Evolutionary conservation across 2,329 filamentous ascomycete genomes (phyloP).

Genomic region (Metarhizium sp.): DNA sequence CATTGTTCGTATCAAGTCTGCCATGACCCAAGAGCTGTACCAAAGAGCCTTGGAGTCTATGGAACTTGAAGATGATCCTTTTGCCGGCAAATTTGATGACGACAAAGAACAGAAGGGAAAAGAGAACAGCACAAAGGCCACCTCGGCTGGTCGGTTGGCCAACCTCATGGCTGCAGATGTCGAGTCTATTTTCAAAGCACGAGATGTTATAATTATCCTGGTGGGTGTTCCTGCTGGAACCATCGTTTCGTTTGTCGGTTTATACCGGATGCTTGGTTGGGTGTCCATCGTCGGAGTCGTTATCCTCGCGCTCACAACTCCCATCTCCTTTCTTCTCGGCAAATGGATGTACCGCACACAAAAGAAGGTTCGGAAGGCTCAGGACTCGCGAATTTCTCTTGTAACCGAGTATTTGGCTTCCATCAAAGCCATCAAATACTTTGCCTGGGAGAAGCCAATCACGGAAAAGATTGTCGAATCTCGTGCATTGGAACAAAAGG

Average conservation of each 20-base stretch:
- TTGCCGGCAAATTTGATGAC: conserved; percentile 20
- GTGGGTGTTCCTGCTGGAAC: conserved; percentile 38
- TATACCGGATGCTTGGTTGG: conserved; percentile 49
- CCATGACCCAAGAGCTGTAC: conserved; percentile 49
- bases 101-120: conserved; percentile 14
- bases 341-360: conserved; percentile 40
- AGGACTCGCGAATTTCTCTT: conserved; percentile 47
- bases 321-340: conserved; percentile 40
- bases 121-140: conserved; percentile 21
- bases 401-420: conserved; percentile 49
- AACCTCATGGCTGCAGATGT: conserved; percentile 52
- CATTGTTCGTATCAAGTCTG: conserved; percentile 45
- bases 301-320: conserved; percentile 36
- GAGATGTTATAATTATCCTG: conserved; percentile 39
- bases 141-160: conserved; percentile 41
- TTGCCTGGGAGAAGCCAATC: conserved; percentile 48
- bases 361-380: conserved; percentile 42
- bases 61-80: conserved; percentile 47
- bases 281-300: conserved; percentile 41
- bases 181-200: conserved; percentile 41
- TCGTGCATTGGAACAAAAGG: conserved; percentile 41
- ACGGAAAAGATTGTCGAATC: conserved; percentile 40
- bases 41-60: conserved; percentile 44
- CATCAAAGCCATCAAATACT: conserved; percentile 51
- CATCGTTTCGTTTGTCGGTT: conserved; percentile 36